Base-by-base conservation (phyloP, 352 stramenopile species). In the Pythium biforme region DNA sequence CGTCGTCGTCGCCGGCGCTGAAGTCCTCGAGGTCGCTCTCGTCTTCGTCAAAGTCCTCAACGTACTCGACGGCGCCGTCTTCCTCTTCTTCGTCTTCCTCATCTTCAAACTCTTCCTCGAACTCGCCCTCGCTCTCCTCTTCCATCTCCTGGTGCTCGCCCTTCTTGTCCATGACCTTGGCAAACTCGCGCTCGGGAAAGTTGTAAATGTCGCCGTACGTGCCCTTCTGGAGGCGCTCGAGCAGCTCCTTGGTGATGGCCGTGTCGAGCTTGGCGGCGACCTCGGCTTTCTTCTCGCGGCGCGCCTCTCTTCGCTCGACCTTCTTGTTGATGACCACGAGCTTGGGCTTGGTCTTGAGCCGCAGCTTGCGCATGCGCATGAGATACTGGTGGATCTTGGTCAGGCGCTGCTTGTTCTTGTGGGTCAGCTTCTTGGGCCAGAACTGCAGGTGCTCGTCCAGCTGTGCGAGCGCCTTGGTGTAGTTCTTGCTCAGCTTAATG, bases 121-220 rank as follows among this genome's bases (percentile, higher is more conserved):
- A 61, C 39, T 96, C 84, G 62, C 94, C 86, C 39, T 90, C 81
- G 49, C 96, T 95, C 65, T 97, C 87, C 70, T 98, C 90, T 51
- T 98, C 89, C 59, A 97, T 94, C 25, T 96, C 92, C 60, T 98
- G 83, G 70, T 86, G 91, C 61, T 90, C 81, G 59, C 83, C 81
- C 53, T 86, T 80, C 69, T 84, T 75, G 45, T 90, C 83, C 31
- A 96, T 68, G 52, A 95, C 83, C 41, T 94, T 93, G 59, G 88
- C 81, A 71, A 97, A 97, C 67, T 96, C 77, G 66, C 76, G 84
- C 77, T 98, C 89, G 46, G 96, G 95, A 79, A 99, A 99, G 78
- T 99, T 99, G 85, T 99, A 99, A 80, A 99, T 99, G 83, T 99
- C 97, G 59, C 97, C 97, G 81, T 99, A 99, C 7, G 96, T 99